These are phyloP conservation scores for Suillus alpinus DNA, from an alignment of 768 basidiomycete genomes.

Conservation along the genomic window DNA sequence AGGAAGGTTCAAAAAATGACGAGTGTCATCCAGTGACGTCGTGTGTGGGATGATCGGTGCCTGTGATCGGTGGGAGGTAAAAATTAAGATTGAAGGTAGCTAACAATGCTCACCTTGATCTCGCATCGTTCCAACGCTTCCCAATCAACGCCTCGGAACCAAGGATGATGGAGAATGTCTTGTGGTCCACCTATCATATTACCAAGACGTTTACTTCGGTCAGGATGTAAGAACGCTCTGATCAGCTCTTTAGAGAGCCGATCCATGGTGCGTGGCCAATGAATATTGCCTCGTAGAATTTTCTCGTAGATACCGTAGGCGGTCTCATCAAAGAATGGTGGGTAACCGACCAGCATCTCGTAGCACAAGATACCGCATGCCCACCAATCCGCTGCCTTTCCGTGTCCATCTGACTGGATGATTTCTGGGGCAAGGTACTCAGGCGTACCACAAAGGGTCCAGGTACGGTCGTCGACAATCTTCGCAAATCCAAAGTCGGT, in stretches of 20 bases:
- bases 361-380: constrained; percentile 96
- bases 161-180: constrained; percentile 88
- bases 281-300: constrained; percentile 82
- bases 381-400: constrained; percentile 99
- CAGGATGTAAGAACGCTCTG: constrained; percentile 84
- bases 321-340: constrained; percentile 98
- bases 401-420: constrained; percentile 95
- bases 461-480: constrained; percentile 95
- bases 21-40: constrained; percentile 76
- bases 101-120: constrained; percentile 58
- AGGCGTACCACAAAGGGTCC: constrained; percentile 94
- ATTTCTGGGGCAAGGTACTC: constrained; percentile 99
- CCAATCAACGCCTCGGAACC: constrained; percentile 97
- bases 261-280: constrained; percentile 92
- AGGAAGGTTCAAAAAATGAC: constrained; percentile 80
- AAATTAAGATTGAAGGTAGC: background rate
- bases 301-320: constrained; percentile 98
- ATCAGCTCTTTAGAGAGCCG: constrained; percentile 87
- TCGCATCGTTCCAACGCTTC: constrained; percentile 80
- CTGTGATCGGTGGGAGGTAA: constrained; percentile 35
- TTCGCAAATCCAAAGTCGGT: constrained; percentile 99
- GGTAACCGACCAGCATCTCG: constrained; percentile 98
- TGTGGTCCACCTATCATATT: constrained; percentile 91
- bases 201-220: constrained; percentile 87
- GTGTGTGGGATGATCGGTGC: constrained; percentile 86